Evolutionary conservation across 208 protist species (phyloP), one percentile per base, ranked within the genome.

Genomic region (Crithidia mellificae): DNA sequence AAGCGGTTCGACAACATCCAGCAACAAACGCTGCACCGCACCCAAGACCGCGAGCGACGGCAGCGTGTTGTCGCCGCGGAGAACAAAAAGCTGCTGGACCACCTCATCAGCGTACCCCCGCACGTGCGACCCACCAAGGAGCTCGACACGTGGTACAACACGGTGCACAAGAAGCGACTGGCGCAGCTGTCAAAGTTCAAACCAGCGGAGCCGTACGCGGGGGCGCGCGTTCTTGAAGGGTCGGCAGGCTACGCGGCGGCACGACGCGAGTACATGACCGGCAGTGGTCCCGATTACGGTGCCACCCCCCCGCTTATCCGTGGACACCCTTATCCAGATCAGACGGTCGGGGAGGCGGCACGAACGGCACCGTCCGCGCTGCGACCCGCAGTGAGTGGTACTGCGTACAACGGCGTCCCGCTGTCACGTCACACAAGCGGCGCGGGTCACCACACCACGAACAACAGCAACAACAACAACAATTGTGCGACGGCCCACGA

Each of bases 181-280:
- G 53, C 44, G 36, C 59, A 78, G 47, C 51, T 88, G 22, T 77
- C 76, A 9, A 80, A 63, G 15, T 91, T 91, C 52, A 68, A 78
- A 27, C 74, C 74, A 7, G 64, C 71, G 14, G 85, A 88, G 53
- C 70, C 72, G 15, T 91, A 86, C 57, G 77, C 80, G 1, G 85
- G 85, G 0, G 78, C 71, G 1, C 61, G 65, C 1, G 43, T 91
- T 8, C 70, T 91, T n/a, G 61, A 70, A 41, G 47, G 36, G 7
- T 47, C 52, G 29, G 32, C 59, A 34, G 30, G 17, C 25, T 55
- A 44, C 44, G 41, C 67, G 41, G 24, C 65, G 34, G 34, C 11
- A 11, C 34, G 34, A 5, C 34, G 34, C 34, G 34, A 38, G 7
- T 12, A 38, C 30, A 4, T 24, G 27, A 39, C 9, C 29, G n/a